Base-by-base conservation (phyloP, 2,329 filamentous ascomycete species). In the Tolypocladium ovalisporum region DNA sequence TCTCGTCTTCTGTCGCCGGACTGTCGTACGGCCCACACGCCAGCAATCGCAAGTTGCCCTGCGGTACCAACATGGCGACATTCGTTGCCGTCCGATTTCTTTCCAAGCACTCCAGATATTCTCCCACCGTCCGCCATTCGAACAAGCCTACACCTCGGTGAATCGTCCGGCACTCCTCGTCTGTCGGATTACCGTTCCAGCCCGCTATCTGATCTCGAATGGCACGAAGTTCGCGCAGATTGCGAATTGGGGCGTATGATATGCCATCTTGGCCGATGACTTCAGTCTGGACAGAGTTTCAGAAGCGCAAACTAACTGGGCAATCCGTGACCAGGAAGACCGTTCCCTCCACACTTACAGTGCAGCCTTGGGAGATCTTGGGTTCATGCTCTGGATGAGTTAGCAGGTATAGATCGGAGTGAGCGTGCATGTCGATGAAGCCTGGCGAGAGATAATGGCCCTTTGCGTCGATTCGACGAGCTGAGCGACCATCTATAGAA, bases 401-500 rank as follows among this genome's bases (percentile, higher is more conserved):
- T 32, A 65, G 61, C 12, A 65, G 62, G 27, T 65, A 65, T 24
- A 65, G 57, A 27, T 65, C 63, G 13, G 63, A 65, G 52, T 65
- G 63, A 2, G 63, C 63, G 54, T 65, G 63, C 63, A 65, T 65
- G 34, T 65, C 63, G 39, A 65, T 65, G n/a, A 65, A 65, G 2
- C 63, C 63, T 9, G 63, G 63, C 24, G 63, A 65, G 8, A 65
- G 57, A 13, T 57, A 55, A 12, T 55, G 55, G 6, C 63, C 63
- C 39, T 57, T 61, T 44, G 59, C 62, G 8, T 64, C 59, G 39
- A 65, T 60, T 7, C 42, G 53, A 24, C 62, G 58, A 19, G 60
- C 55, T 9, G 55, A 55, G 15, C 55, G 27, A 22, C 34, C 40
- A 8, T 62, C 36, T 34, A 64, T 52, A 24, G 58, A 61, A 5